phyloP scores from a whole-genome alignment of 1,139 yeast genomes.

The Debaryomyces sp. region DNA sequence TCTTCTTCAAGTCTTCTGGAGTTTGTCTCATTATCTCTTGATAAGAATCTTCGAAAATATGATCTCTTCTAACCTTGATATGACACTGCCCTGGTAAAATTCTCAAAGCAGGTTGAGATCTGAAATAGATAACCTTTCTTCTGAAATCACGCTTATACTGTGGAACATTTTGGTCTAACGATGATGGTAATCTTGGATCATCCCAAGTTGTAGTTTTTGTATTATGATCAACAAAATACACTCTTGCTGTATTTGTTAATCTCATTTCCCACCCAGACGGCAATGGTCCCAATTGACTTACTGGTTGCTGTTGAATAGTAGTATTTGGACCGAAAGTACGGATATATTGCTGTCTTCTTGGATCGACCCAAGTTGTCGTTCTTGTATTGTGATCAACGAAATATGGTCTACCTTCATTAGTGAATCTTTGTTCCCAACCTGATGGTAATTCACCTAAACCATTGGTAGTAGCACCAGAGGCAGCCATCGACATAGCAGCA shows the following conservation, averaged over 20 bases:
- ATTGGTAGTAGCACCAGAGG: constrained; percentile 90
- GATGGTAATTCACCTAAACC: constrained; percentile 97
- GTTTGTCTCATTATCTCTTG: constrained; percentile 99
- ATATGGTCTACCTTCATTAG: constrained; percentile 97
- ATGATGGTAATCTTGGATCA: constrained; percentile 97
- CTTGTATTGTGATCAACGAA: constrained; percentile 98
- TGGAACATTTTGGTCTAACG: constrained; percentile 96
- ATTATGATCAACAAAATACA: constrained; percentile 97
- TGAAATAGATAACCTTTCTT: constrained; percentile 93
- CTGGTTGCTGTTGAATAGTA: constrained; percentile 96
- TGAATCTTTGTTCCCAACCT: constrained; percentile 98
- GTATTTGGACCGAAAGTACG: constrained; percentile 90
- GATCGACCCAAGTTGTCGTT: constrained; percentile 99
- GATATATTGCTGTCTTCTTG: constrained; percentile 97
- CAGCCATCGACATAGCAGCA: constrained; percentile 78
- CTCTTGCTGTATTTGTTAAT: constrained; percentile 96
- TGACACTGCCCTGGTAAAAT: constrained; percentile 98
- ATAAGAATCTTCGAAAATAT: constrained; percentile 94
- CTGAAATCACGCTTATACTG: constrained; percentile 99
- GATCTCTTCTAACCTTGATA: constrained; percentile 95
- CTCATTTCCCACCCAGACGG: constrained; percentile 99
- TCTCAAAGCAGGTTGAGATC: constrained; percentile 97
- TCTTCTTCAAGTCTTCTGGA: constrained; percentile 95
- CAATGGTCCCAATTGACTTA: constrained; percentile 95
- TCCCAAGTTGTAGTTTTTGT: constrained; percentile 99